Evolutionary conservation across 345 rosid genomes (phyloP).

Genomic region (Pistacia atlantica): DNA sequence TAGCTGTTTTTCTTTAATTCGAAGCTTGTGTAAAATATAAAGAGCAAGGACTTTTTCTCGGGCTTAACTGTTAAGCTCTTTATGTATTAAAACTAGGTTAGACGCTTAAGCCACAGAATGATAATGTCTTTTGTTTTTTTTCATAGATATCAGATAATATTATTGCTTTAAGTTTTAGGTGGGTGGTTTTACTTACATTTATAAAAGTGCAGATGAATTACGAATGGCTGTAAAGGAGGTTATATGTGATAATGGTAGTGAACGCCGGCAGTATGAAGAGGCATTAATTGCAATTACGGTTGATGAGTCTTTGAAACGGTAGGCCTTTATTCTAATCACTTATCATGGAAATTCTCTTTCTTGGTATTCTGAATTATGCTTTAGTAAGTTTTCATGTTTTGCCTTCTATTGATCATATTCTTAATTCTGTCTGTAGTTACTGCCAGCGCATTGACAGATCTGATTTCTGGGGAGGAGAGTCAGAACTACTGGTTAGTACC

Average conservation of each 20-base stretch:
- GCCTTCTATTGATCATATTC: constrained; percentile 11
- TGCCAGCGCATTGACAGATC: constrained; percentile 69
- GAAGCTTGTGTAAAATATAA: background rate
- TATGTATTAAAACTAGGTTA: background rate
- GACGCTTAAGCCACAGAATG: background rate
- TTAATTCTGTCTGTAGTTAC: constrained; percentile 46
- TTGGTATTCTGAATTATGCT: constrained; percentile 6
- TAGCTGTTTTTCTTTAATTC: background rate
- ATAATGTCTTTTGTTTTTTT: background rate
- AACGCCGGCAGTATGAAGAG: constrained; percentile 67
- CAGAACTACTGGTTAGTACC: constrained; percentile 81
- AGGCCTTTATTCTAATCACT: constrained; percentile 17
- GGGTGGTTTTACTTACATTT: constrained; percentile 3
- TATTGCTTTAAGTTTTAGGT: constrained; percentile 5
- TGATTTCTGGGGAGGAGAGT: constrained; percentile 97
- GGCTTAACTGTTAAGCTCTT: background rate
- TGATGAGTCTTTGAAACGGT: constrained; percentile 85
- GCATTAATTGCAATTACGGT: constrained; percentile 80
- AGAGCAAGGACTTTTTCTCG: background rate
- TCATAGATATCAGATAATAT: background rate
- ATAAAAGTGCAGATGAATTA: constrained; percentile 60
- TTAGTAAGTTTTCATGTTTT: background rate
- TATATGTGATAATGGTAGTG: constrained; percentile 62
- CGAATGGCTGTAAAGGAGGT: constrained; percentile 89
- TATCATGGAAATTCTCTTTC: constrained; percentile 1